Evolutionary conservation across 2,329 filamentous ascomycete genomes (phyloP), one percentile per base, ranked within the genome.

Genomic region (Fonsecaea monophora): DNA sequence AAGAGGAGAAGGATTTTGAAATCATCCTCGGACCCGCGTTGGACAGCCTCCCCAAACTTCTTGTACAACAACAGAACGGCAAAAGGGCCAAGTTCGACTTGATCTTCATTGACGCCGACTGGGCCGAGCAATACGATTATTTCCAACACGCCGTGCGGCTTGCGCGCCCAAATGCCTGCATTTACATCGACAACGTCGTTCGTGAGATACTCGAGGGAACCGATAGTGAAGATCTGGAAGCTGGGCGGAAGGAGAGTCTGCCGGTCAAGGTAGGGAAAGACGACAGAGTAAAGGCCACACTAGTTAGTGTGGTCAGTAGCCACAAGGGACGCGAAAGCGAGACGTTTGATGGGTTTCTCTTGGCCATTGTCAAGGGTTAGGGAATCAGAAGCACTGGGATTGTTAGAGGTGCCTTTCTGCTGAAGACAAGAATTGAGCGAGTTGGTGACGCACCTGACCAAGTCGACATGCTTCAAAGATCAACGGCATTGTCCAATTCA

Each of bases 81-180:
- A 50, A 50, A 50, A 50, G 45, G 15, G 45, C 12, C 18, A 68
- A 81, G 1, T 85, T 84, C 65, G 83, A 83, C 62, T 77, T 86
- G 67, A 78, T 83, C 0, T 86, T 86, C 66, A 82, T 86, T 48
- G 84, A 86, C 71, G 85, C 84, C 5, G 81, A 83, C 48, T 84
- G 82, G 76, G 76, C 76, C 42, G 81, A 83, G 67, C 82, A 84
- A 60, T 82, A 77, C 76, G 77, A 78, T 18, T 84, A 85, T 66
- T 84, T 86, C 54, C 76, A 84, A 62, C 75, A 75, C 71, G 81
- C 80, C 1, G 74, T 82, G n/a, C 77, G 77, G 40, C 74, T 85
- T 71, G 78, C 77, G 0, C 75, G 77, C 10, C 69, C 72, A 0
- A 78, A 79, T 0, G 81, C 81, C 0, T 58, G 54, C 32, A 77